Percentiles rank a stretch among this genome's conserved stretches.
These are phyloP conservation scores for Leonotis leonurus DNA, from an alignment of 257 asterid genomes.

Conservation along the genomic window DNA sequence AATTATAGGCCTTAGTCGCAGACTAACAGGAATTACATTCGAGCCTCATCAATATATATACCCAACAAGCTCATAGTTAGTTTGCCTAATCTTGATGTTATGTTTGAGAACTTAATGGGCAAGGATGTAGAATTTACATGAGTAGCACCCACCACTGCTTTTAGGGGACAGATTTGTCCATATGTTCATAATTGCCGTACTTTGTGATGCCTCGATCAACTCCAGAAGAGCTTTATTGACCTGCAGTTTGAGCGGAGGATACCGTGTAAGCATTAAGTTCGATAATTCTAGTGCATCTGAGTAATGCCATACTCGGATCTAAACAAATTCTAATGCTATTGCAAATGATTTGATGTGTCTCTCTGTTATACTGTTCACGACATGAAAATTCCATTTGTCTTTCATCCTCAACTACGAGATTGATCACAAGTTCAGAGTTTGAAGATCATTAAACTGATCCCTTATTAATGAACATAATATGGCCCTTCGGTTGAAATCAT, in stretches of 20 bases:
- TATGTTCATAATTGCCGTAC: slow-evolving; percentile 30
- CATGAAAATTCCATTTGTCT: no score
- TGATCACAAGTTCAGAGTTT: no score
- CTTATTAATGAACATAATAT: neutral
- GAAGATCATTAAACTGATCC: neutral
- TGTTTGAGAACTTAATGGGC: neutral
- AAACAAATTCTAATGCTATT: no score
- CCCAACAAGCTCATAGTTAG: neutral
- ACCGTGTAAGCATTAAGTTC: no score
- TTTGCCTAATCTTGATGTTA: neutral
- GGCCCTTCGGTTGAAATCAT: neutral
- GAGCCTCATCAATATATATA: neutral
- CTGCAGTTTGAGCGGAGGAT: slow-evolving; percentile 54
- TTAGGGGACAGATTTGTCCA: slow-evolving; percentile 83
- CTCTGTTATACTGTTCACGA: no score
- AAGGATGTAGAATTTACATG: slow-evolving; percentile 7
- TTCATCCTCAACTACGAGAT: no score
- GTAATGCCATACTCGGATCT: neutral
- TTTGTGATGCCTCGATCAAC: slow-evolving; percentile 64
- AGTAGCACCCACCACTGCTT: slow-evolving; percentile 51
- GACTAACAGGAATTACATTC: slow-evolving; percentile 1
- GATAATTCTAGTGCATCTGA: no score
- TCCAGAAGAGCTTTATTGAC: slow-evolving; percentile 74
- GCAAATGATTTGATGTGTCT: no score
- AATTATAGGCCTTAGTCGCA: slow-evolving; percentile 5